Base-by-base conservation (phyloP, 2,329 filamentous ascomycete genomes). In the Exophiala lecanii-corni region DNA sequence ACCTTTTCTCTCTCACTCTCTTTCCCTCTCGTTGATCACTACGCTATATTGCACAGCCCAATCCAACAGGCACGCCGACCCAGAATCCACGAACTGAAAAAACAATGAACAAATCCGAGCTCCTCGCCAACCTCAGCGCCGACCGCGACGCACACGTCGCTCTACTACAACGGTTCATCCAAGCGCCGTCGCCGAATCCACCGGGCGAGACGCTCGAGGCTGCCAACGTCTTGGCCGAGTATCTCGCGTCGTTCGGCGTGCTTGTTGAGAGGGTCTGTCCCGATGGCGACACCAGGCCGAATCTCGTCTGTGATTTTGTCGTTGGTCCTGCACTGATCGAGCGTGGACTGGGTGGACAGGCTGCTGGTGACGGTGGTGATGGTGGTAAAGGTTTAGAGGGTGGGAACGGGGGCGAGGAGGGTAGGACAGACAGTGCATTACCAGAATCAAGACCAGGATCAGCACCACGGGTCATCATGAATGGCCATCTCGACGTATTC, bases 401-500 rank as follows among this genome's bases (percentile, higher is more conserved):
- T 28, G 25, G 25, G 25, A n/a, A 9, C n/a, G 9, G n/a, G n/a
- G 9, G 25, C 25, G n/a, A 9, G n/a, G 25, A 28, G 9, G 25
- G 25, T 9, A n/a, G 9, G 9, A 28, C 25, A n/a, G 25, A n/a
- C 9, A 9, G 9, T 9, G 25, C 9, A n/a, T n/a, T n/a, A n/a
- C n/a, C n/a, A n/a, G n/a, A n/a, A n/a, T 28, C 25, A 28, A n/a
- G 25, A n/a, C n/a, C 45, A 23, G 43, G 49, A 4, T 37, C 49
- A 9, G 59, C 59, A 0, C 61, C 57, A 0, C 59, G 62, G 4
- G 53, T 70, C 9, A 56, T 67, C 2, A 50, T 70, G 28, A 70
- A 71, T 41, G 65, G 67, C 3, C 67, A 70, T 43, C 65, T 70
- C 9, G 67, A 70, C 36, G 61, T 64, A 2, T 69, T 69, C 36